Conservation (phyloP, 1,284 basidiomycete species). For the Trichosporon ovoides region DNA sequence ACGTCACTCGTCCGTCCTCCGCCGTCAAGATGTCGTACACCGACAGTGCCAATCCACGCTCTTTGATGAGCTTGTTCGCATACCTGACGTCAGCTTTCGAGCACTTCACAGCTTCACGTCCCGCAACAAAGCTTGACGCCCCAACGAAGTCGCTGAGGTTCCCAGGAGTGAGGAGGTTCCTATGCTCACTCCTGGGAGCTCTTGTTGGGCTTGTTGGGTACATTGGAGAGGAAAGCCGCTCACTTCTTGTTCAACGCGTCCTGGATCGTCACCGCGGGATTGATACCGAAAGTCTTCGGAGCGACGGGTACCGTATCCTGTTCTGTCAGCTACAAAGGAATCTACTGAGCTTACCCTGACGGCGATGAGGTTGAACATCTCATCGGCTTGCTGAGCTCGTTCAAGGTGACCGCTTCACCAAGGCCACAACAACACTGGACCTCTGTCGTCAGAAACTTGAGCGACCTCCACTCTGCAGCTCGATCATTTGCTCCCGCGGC, state of each 20-base stretch:
- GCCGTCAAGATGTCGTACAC: constrained; percentile 80
- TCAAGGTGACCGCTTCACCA: background rate
- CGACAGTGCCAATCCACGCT: constrained; percentile 83
- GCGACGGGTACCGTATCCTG: constrained; percentile 49
- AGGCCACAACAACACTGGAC: background rate
- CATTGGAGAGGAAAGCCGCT: too few species aligned
- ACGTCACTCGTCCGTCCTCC: constrained; percentile 85
- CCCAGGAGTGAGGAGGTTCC: too few species aligned
- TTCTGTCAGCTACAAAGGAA: background rate
- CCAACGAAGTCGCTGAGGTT: too few species aligned
- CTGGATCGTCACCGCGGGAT: constrained; percentile 40
- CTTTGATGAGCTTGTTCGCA: constrained; percentile 85
- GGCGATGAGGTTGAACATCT: constrained; percentile 45
- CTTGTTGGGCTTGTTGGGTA: too few species aligned
- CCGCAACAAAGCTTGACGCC: too few species aligned
- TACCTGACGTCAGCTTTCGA: constrained; percentile 57
- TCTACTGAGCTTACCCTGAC: constrained; percentile 33
- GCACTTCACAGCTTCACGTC: too few species aligned
- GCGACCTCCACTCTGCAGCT: constrained; percentile 6
- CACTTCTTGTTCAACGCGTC: constrained; percentile 49
- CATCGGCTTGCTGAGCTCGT: constrained; percentile 22
- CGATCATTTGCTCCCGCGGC: background rate
- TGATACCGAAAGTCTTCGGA: constrained; percentile 44
- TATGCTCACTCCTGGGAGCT: too few species aligned
- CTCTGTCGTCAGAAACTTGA: background rate